Base-by-base conservation (phyloP, 2,329 filamentous ascomycete species). In the Seiridium unicorne region DNA sequence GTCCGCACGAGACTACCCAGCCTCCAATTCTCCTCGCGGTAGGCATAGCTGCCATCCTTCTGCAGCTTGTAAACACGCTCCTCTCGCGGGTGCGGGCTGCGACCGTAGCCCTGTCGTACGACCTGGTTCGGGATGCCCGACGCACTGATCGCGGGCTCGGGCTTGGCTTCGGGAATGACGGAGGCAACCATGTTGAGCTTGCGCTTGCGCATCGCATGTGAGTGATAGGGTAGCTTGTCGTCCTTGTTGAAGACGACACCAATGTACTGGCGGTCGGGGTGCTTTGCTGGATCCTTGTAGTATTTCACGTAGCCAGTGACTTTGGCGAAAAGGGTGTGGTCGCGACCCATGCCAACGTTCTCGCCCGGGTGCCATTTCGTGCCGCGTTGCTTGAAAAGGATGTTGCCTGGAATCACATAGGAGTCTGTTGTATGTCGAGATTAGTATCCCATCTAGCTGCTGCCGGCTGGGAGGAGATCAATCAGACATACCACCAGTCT, bases 341-440 rank as follows among this genome's bases (percentile, higher is more conserved):
- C 93, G 62, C 95, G 90, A 55, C 95, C 95, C 82, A 98, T 94
- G 69, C 89, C 91, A 76, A 91, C 92, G 78, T 99, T 98, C 74
- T 98, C 95, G 70, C 95, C 95, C 1, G 95, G 90, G 74, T 89
- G 94, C 95, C 95, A 99, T 70, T 89, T 86, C 3, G 95, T 96
- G 69, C 95, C 95, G 70, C 94, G 89, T 77, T 99, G 95, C 74
- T 92, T 93, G 85, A 95, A 99, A 78, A 99, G 91, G 77, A 99
- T 99, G 81, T 97, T 98, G 58, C 95, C 95, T 4, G 93, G 90
- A 61, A 97, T 90, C 42, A 99, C 95, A 75, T 89, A 96, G 80
- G 97, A 90, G 73, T 94, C 90, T 93, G 71, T 53, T 38, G 47
- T 31, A 5, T 4, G 9, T 26, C 32, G 13, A 18, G 31, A 38